Evolutionary conservation across 257 asterid genomes (phyloP).

Genomic region (Paulownia fortunei): DNA sequence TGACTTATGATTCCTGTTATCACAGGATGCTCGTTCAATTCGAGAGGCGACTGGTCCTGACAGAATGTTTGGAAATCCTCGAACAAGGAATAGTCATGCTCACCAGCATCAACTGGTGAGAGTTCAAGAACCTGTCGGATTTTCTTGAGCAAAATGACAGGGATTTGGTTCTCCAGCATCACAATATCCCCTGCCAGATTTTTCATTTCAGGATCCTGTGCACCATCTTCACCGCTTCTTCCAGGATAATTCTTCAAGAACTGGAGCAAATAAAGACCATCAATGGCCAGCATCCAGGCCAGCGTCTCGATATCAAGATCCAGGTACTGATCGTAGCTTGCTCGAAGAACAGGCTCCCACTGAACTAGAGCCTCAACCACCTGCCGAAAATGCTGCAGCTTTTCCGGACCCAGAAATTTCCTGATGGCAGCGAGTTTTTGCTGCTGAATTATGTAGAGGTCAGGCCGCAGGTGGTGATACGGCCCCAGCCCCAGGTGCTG

Average conservation of each 20-base stretch:
- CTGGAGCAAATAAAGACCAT: constrained; percentile 41
- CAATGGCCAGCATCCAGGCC: constrained; percentile 46
- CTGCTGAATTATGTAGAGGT: constrained; percentile 33
- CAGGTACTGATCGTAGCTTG: constrained; percentile 44
- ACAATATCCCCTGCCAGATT: constrained; percentile 31
- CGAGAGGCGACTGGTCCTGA: constrained; percentile 42
- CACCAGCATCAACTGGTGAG: not conserved
- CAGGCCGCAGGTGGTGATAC: constrained; percentile 50
- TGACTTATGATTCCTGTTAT: not conserved
- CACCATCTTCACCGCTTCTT: too few relatives aligned
- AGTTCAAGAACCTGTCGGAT: constrained; percentile 8
- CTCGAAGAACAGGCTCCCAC: constrained; percentile 39
- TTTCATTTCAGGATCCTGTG: not conserved
- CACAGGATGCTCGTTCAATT: not conserved
- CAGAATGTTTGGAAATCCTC: constrained; percentile 15
- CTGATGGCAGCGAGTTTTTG: constrained; percentile 40
- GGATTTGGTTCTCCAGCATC: constrained; percentile 62
- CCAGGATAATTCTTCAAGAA: constrained; percentile 19
- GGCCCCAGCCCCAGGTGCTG: constrained; percentile 47
- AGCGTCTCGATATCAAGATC: constrained; percentile 41
- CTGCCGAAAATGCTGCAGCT: not conserved
- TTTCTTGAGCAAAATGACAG: constrained; percentile 28
- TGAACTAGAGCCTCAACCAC: constrained; percentile 13
- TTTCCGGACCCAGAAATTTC: not conserved
- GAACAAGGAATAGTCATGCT: not conserved